Evolutionary conservation across 345 rosid species (phyloP).

Genomic region (Raphanus raphanistrum): DNA sequence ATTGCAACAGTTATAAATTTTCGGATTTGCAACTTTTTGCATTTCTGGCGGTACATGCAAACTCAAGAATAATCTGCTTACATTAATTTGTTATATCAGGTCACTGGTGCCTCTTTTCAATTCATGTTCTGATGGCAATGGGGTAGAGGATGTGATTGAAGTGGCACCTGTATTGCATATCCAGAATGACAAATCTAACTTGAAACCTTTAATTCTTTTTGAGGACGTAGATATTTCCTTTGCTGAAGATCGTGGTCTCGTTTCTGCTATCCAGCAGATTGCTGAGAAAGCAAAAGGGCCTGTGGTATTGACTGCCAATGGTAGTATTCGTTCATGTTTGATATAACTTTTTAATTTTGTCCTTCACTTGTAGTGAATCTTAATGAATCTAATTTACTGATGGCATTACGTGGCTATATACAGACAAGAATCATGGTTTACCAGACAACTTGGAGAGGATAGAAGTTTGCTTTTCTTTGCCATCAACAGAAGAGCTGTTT

Average conservation of each 20-base stretch:
- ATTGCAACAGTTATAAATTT: slow-evolving; percentile 21
- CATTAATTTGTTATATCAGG: slow-evolving; percentile 52
- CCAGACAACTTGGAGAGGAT: slow-evolving; percentile 71
- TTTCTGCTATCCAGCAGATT: slow-evolving; percentile 80
- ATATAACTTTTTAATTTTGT: not conserved
- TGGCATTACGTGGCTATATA: slow-evolving; percentile 30
- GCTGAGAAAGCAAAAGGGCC: slow-evolving; percentile 89
- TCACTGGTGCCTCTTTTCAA: slow-evolving; percentile 50
- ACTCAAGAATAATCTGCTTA: slow-evolving; percentile 6
- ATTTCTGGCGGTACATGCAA: slow-evolving; percentile 8
- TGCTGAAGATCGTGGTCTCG: slow-evolving; percentile 89
- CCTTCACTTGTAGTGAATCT: not conserved
- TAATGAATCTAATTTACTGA: not conserved
- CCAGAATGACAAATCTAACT: slow-evolving; percentile 40
- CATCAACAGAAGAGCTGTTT: slow-evolving; percentile 60
- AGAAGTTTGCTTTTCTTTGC: slow-evolving; percentile 57
- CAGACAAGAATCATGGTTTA: slow-evolving; percentile 64
- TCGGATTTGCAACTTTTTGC: slow-evolving; percentile 19
- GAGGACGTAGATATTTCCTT: slow-evolving; percentile 48
- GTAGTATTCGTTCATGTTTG: slow-evolving; percentile 45
- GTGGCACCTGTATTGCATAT: slow-evolving; percentile 35
- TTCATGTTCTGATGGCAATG: slow-evolving; percentile 43
- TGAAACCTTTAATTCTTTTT: slow-evolving; percentile 75
- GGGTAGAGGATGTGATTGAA: slow-evolving; percentile 44
- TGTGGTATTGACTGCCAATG: slow-evolving; percentile 75